phyloP scores from a whole-genome alignment of 176 grass and related monocot species.

The Eragrostis curvula region DNA sequence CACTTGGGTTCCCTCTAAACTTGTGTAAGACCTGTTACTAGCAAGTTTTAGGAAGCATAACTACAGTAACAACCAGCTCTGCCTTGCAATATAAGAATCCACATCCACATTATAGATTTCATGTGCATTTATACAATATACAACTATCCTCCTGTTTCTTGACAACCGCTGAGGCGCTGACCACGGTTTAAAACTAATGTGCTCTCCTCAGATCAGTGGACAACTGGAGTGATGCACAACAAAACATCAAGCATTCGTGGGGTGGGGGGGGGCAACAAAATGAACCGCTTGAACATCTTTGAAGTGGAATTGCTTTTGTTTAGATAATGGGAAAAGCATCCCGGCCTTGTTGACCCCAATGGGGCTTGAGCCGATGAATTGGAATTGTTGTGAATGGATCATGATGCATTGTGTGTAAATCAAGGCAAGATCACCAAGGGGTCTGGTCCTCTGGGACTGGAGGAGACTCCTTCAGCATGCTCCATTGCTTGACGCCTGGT shows the following conservation, averaged over 20 bases:
- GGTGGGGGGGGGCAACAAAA: background rate
- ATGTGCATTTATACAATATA: background rate
- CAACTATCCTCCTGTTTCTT: background rate
- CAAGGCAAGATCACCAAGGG: conserved; percentile 48
- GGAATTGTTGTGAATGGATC: background rate
- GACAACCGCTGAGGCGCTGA: background rate
- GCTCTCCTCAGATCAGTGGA: conserved; percentile 19
- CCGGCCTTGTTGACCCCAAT: too few species aligned
- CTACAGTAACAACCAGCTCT: background rate
- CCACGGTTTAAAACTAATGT: background rate
- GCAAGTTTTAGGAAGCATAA: background rate
- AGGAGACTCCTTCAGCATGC: conserved; percentile 53
- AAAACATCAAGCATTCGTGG: background rate
- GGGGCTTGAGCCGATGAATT: too few species aligned
- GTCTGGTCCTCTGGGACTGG: conserved; percentile 53
- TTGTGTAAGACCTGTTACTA: too few species aligned
- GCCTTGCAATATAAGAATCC: background rate
- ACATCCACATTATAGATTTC: too few species aligned
- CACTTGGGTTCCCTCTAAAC: too few species aligned
- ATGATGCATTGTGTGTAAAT: background rate
- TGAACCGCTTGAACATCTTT: background rate
- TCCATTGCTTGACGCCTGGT: conserved; percentile 61
- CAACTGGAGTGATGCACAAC: conserved; percentile 26
- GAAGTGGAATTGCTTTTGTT: too few species aligned
- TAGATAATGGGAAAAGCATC: too few species aligned